Percentiles rank a stretch among this genome's conserved stretches.
Conservation (phyloP, 140 eudicot genomes). For the Cichorium intybus region DNA sequence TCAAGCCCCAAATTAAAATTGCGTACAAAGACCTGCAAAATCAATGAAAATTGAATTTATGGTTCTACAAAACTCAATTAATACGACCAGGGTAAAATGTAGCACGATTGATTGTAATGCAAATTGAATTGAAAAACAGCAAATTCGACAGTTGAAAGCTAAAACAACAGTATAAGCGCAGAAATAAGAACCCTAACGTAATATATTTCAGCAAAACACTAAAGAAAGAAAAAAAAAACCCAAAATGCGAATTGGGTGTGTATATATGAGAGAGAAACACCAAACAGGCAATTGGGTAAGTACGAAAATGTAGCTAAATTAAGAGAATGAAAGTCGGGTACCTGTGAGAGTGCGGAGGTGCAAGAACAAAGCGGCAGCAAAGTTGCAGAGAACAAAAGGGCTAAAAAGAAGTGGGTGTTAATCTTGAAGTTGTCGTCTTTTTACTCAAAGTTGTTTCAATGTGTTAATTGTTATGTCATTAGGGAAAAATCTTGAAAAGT, state of each 20-base stretch:
- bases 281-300: not conserved
- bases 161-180: not conserved
- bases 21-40: constrained; percentile 4
- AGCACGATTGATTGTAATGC: not conserved
- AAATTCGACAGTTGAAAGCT: not conserved
- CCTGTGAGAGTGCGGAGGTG: constrained; percentile 16
- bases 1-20: constrained; percentile 4
- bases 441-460: not conserved
- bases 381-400: constrained; percentile 1
- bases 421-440: constrained; percentile 20
- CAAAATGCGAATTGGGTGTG: constrained; percentile 1
- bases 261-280: not conserved
- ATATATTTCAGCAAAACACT: not conserved
- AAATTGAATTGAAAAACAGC: not conserved
- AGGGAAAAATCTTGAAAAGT: constrained; percentile 1
- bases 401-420: constrained; percentile 12
- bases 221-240: not conserved
- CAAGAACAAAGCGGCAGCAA: constrained; percentile 14
- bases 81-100: constrained; percentile 14
- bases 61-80: not conserved
- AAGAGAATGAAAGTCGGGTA: constrained; percentile 7
- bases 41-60: not conserved
- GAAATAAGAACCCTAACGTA: constrained; percentile 19
- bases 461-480: not conserved
- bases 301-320: constrained; percentile 5